These are phyloP conservation scores for Alternaria burnsii DNA, from an alignment of 2,329 filamentous ascomycete species.

Conservation along the genomic window DNA sequence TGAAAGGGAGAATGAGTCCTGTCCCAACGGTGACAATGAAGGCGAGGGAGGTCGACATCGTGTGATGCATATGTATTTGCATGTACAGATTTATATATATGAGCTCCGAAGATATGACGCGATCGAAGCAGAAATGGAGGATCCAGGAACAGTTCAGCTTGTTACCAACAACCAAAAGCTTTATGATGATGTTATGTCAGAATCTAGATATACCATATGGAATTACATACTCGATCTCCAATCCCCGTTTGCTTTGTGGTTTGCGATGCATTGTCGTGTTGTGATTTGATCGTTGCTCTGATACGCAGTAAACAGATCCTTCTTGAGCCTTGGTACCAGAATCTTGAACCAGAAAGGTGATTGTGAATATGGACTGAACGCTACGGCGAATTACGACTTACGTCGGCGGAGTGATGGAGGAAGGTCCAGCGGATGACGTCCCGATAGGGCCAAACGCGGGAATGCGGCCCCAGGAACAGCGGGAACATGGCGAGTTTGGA, in stretches of 20 bases:
- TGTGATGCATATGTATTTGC: neutral
- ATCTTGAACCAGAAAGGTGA: neutral
- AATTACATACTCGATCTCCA: neutral
- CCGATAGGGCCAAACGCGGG: conserved; percentile 21
- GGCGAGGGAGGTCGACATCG: conserved; percentile 2
- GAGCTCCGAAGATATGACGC: neutral
- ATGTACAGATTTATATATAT: neutral
- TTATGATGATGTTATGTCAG: neutral
- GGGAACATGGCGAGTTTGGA: conserved; percentile 27
- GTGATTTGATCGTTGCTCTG: neutral
- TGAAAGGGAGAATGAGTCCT: conserved; percentile 18
- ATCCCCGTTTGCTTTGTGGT: neutral
- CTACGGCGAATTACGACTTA: neutral
- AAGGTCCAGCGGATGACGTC: conserved; percentile 24
- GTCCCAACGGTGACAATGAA: neutral
- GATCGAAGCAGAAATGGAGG: neutral
- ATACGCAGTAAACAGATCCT: neutral
- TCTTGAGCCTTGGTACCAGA: neutral
- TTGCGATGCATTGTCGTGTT: neutral
- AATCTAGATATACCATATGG: neutral
- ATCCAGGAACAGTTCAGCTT: neutral
- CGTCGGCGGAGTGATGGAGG: neutral
- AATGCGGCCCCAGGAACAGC: conserved; percentile 28
- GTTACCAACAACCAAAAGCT: neutral
- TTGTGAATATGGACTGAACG: neutral